Base-by-base conservation (phyloP, 163 green algal species). In the Chlamydomonas reinhardtii region DNA sequence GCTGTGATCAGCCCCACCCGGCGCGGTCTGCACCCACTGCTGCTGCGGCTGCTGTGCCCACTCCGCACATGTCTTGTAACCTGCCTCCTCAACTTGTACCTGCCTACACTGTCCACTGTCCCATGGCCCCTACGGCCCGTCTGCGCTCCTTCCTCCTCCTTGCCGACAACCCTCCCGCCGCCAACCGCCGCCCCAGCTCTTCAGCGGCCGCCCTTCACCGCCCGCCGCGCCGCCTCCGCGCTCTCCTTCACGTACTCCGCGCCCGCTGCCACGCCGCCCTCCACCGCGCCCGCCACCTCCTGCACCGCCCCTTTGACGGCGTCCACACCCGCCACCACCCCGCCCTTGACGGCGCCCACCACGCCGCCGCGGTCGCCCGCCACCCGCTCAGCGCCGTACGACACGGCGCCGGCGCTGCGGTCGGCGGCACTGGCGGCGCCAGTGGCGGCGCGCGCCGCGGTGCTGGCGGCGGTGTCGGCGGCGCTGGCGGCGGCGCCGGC, bases 241-340 rank as follows among this genome's bases (percentile, higher is more conserved):
- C 6, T 34, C 32, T 86, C 70, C 54, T 37, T 52, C 35, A 86
- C 69, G 70, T 66, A 66, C 32, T 65, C 80, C 3, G 80, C 80
- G 2, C 80, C 80, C 34, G 25, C 69, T 32, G 32, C 69, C 69
- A 73, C 80, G n/a, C 80, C 80, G 17, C 39, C 35, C 70, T 79
- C 73, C 56, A 79, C 80, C 16, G 80, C 56, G 29, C 56, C 80
- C 35, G 70, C 68, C n/a, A 43, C 69, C 11, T 61, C 70, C 22
- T 73, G 56, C 37, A 86, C 69, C 24, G 70, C 80, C 17, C 56
- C 70, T 14, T 48, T 31, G 0, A 79, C 54, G 11, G 69, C 70
- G 32, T 56, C 70, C 56, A 37, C 80, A 34, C 54, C 70, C 31
- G 39, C 80, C 31, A 29, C 31, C 54, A 64, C 80, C 35, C 20